A percentile compares a stretch with the other conserved stretches of the same genome.
Conservation (phyloP, 805 yeast species). For the Zygotorulaspora danielsina region DNA sequence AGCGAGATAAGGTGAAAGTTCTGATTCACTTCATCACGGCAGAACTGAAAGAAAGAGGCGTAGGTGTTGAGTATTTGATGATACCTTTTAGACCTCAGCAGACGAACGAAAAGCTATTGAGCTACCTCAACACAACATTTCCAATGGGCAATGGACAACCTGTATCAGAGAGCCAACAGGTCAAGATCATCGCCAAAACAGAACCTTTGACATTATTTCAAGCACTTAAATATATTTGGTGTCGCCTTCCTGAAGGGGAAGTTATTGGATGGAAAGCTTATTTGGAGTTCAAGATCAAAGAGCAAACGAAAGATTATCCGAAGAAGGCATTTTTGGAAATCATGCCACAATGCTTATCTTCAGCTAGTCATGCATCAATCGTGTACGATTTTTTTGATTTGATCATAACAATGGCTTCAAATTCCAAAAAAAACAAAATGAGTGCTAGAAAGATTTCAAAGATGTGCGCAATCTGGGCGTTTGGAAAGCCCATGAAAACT, state of each 20-base stretch:
- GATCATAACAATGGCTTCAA: conserved; percentile 69
- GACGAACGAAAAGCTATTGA: conserved; percentile 54
- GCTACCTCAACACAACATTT: conserved; percentile 53
- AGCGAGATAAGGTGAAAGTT: conserved; percentile 61
- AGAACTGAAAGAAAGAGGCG: conserved; percentile 65
- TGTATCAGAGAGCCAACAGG: conserved; percentile 41
- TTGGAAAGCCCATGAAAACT: conserved; percentile 37
- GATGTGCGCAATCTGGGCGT: conserved; percentile 88
- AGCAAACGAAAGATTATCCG: conserved; percentile 62
- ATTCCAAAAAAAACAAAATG: conserved; percentile 71
- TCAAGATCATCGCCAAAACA: conserved; percentile 43
- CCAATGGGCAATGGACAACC: conserved; percentile 50
- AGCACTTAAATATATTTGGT: conserved; percentile 80
- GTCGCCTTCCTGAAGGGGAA: conserved; percentile 73
- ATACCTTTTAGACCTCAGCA: conserved; percentile 74
- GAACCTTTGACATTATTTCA: conserved; percentile 71
- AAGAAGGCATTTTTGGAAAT: conserved; percentile 69
- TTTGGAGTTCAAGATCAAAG: conserved; percentile 59
- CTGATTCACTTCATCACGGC: conserved; percentile 67
- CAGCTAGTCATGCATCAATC: conserved; percentile 85
- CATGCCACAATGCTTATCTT: conserved; percentile 78
- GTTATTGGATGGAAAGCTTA: conserved; percentile 86
- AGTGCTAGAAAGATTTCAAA: conserved; percentile 76
- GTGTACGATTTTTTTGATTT: conserved; percentile 84
- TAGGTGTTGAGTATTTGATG: conserved; percentile 67